Evolutionary conservation across 2,329 filamentous ascomycete genomes (phyloP).

Genomic region (Fusarium scirpi): DNA sequence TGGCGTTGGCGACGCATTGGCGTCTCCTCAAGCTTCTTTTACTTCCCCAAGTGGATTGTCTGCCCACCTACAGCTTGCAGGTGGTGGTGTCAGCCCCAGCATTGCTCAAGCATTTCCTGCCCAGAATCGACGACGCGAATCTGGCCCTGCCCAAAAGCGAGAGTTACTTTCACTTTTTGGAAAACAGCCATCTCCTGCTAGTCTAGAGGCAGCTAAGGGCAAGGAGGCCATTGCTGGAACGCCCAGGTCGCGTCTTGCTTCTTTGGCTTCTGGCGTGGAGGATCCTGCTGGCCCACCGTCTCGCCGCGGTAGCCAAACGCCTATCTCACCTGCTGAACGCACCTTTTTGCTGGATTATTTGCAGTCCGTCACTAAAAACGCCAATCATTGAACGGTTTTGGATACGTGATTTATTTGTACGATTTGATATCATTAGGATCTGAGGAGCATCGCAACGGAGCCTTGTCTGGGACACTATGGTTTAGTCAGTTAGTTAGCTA

Average conservation of each 20-base stretch:
- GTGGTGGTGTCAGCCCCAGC: constrained; percentile 36
- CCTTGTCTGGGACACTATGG: constrained; percentile 31
- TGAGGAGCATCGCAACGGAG: constrained; percentile 36
- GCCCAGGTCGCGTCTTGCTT: constrained; percentile 56
- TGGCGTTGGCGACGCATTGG: constrained; percentile 18
- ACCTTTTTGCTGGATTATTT: constrained; percentile 82
- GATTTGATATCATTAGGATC: constrained; percentile 36
- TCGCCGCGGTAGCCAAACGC: constrained; percentile 63
- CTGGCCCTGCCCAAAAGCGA: constrained; percentile 51
- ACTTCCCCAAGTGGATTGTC: constrained; percentile 37
- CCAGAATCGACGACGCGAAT: constrained; percentile 42
- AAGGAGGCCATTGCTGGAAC: constrained; percentile 42
- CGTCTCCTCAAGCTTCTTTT: constrained; percentile 43
- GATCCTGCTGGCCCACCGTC: constrained; percentile 49
- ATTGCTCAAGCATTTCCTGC: constrained; percentile 34
- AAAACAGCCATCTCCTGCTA: constrained; percentile 52
- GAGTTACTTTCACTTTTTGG: constrained; percentile 72
- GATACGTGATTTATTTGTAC: constrained; percentile 28
- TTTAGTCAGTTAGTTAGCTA: constrained; percentile 17
- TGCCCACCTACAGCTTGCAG: constrained; percentile 33
- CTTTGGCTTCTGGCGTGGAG: constrained; percentile 57
- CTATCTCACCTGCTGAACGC: constrained; percentile 77
- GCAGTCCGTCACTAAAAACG: constrained; percentile 63
- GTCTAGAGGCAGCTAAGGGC: constrained; percentile 43
- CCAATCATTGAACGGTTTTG: constrained; percentile 46